Percentiles rank a stretch among this genome's conserved stretches.
Conservation (phyloP, 2,329 filamentous ascomycete species). For the Phialophora tarda region DNA sequence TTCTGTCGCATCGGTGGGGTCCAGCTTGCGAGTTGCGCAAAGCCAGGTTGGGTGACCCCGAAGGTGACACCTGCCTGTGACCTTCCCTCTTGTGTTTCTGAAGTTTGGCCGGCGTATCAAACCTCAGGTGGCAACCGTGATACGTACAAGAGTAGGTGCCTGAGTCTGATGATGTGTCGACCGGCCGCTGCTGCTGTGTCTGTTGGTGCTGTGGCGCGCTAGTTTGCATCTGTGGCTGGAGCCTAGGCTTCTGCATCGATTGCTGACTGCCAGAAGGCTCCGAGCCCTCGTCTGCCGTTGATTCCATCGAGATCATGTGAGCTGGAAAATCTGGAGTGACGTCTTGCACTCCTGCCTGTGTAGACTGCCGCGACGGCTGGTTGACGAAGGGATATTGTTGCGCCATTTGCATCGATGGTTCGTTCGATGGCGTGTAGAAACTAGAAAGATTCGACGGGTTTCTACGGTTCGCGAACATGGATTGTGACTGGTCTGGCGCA, state of each 20-base stretch:
- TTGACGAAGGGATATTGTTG: conserved; percentile 40
- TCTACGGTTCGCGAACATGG: conserved; percentile 57
- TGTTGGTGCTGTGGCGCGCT: conserved; percentile 46
- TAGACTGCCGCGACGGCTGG: conserved; percentile 40
- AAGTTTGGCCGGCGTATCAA: conserved; percentile 82
- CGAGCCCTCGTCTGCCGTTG: conserved; percentile 60
- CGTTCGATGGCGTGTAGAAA: conserved; percentile 43
- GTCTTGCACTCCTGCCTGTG: conserved; percentile 46
- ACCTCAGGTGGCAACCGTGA: conserved; percentile 84
- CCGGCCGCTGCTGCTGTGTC: conserved; percentile 63
- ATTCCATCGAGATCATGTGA: conserved; percentile 66
- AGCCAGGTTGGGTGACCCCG: conserved; percentile 58
- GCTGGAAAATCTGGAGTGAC: conserved; percentile 64
- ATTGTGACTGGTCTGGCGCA: conserved; percentile 60
- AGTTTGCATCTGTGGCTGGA: conserved; percentile 22
- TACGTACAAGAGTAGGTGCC: conserved; percentile 97
- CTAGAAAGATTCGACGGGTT: conserved; percentile 42
- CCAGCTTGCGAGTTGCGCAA: conserved; percentile 85
- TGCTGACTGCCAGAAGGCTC: conserved; percentile 38
- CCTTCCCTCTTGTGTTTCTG: conserved; percentile 96
- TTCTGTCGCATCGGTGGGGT: conserved; percentile 88
- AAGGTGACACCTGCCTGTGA: conserved; percentile 74
- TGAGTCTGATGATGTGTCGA: conserved; percentile 71
- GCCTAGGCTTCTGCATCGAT: conserved; percentile 43
- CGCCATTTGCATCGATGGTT: conserved; percentile 36